Conservation (phyloP, 2,329 filamentous ascomycete species). For the Basipetospora chlamydospora region DNA sequence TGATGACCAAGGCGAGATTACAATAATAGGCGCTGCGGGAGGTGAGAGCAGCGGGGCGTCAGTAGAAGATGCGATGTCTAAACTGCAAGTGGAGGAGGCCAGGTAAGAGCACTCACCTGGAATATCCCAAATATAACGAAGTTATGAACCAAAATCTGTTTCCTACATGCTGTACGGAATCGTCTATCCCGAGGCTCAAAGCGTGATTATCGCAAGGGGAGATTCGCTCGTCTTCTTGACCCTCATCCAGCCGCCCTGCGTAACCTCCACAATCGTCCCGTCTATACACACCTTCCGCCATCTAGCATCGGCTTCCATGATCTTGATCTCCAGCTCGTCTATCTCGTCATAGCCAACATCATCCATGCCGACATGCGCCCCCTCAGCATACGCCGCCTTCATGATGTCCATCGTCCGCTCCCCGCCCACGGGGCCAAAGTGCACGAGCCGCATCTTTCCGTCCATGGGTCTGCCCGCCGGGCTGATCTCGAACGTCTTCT, state of each 20-base stretch:
- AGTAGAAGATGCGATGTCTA: background rate
- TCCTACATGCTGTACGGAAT: too few relatives aligned
- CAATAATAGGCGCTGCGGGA: conserved; percentile 6
- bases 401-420: conserved; percentile 64
- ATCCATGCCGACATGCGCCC: conserved; percentile 36
- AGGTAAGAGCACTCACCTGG: background rate
- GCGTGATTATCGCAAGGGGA: conserved; percentile 26
- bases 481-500: conserved; percentile 69
- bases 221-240: conserved; percentile 33
- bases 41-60: conserved; percentile 1
- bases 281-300: conserved; percentile 90
- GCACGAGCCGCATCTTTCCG: conserved; percentile 54
- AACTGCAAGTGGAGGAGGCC: background rate
- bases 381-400: conserved; percentile 44
- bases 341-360: conserved; percentile 62
- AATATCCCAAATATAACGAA: background rate
- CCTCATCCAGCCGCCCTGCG: conserved; percentile 55
- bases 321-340: conserved; percentile 50
- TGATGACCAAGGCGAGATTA: conserved; percentile 10
- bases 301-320: conserved; percentile 49
- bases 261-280: conserved; percentile 68
- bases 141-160: too few relatives aligned
- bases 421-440: conserved; percentile 55
- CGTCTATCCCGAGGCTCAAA: too few relatives aligned
- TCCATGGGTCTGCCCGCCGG: conserved; percentile 58